Base-by-base conservation (phyloP, 805 yeast species). In the Saccharomycopsis sp. region DNA sequence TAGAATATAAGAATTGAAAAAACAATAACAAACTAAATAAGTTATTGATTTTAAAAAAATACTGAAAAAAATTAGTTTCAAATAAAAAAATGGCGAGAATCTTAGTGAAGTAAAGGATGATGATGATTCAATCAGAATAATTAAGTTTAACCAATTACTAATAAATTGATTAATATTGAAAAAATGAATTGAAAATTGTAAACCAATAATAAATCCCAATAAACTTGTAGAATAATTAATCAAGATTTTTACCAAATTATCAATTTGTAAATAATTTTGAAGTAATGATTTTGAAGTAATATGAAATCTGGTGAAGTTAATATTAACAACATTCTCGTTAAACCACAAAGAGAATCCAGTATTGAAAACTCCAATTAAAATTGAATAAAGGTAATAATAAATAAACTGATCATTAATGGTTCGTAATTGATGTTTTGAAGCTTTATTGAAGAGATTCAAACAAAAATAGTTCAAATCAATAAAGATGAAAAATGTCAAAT, bases 1-100 rank as follows among this genome's bases (percentile, higher is more conserved):
- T 20, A 42, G 13, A 18, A 40, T 39, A 32, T 45, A 45, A 15
- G 49, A 39, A 19, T 40, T 36, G 37, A 45, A 45, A 6, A 42
- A 27, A 21, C 33, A 35, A 27, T 19, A 28, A 14, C 17, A 14
- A n/a, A 36, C 25, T 12, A 31, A 32, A 21, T 31, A 36, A 19
- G n/a, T 15, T 1, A 42, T 10, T 10, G 29, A 28, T 40, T 40
- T 42, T 20, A 42, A 36, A 8, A 39, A 13, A 10, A 42, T 13
- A 17, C 41, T 21, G 18, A 39, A 39, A 4, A 42, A 6, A 4
- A 39, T 10, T n/a, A 42, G 18, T 15, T 39, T 36, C 19, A 31
- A 5, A 14, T 31, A 15, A 21, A 45, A 32, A 2, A n/a, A 14
- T 17, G 39, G 3, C 6, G 6, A 6, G 26, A 23, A 23, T 23